phyloP scores from a whole-genome alignment of 164 flowering plant genomes.

The Santalum album region DNA sequence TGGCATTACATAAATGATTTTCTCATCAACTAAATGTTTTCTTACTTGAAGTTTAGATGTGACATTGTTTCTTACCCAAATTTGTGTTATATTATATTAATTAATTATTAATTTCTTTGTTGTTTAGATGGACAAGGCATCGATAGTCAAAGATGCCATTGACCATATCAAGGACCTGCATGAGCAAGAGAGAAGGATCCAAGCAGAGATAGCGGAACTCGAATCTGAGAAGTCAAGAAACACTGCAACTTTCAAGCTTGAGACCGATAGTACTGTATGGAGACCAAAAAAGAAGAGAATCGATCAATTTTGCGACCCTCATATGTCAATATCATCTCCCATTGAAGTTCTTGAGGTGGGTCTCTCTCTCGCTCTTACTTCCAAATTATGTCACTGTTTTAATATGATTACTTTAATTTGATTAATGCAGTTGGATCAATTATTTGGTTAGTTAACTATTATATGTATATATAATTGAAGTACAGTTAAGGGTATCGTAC shows the following conservation, averaged over 20 bases:
- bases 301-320: slow-evolving; percentile 17
- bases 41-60: too few relatives aligned
- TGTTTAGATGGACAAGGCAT: slow-evolving; percentile 96
- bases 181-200: slow-evolving; percentile 46
- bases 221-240: slow-evolving; percentile 34
- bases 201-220: slow-evolving; percentile 45
- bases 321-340: slow-evolving; percentile 21
- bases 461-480: too few relatives aligned
- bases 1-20: too few relatives aligned
- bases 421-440: too few relatives aligned
- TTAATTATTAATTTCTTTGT: too few relatives aligned
- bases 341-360: slow-evolving; percentile 51
- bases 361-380: slow-evolving; percentile 10
- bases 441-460: too few relatives aligned
- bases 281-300: slow-evolving; percentile 37
- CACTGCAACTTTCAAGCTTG: not conserved
- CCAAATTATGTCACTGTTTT: too few relatives aligned
- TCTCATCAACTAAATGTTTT: too few relatives aligned
- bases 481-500: slow-evolving; percentile 52
- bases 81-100: too few relatives aligned
- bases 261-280: slow-evolving; percentile 11
- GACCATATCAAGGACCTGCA: slow-evolving; percentile 67
- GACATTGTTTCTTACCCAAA: too few relatives aligned
- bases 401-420: too few relatives aligned
- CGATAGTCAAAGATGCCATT: slow-evolving; percentile 75